Evolutionary conservation across 2,329 filamentous ascomycete genomes (phyloP).

Genomic region (Alternaria triticina): DNA sequence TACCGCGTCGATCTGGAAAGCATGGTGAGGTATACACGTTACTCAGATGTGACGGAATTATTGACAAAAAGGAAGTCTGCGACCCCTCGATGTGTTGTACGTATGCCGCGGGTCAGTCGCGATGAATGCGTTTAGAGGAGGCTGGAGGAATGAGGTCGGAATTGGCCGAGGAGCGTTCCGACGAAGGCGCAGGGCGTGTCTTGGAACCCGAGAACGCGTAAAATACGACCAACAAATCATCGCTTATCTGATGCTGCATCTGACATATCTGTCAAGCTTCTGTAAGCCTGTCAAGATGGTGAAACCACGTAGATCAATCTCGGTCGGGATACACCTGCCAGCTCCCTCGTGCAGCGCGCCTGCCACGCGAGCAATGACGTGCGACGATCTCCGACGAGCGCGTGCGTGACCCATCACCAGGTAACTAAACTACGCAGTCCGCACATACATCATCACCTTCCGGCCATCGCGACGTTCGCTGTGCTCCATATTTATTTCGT

Average conservation of each 20-base stretch:
- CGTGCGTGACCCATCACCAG: slow-evolving; percentile 11
- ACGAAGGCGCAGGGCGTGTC: background rate
- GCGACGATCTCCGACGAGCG: slow-evolving; percentile 11
- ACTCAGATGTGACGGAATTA: background rate
- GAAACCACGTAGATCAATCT: background rate
- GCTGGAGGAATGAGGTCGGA: background rate
- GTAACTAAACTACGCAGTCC: background rate
- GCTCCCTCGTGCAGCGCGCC: slow-evolving; percentile 10
- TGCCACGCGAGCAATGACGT: slow-evolving; percentile 18
- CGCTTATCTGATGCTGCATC: background rate
- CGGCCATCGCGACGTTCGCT: slow-evolving; percentile 2
- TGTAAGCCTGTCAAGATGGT: background rate
- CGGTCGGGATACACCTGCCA: background rate
- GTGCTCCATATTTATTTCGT: background rate
- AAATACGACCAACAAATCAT: background rate
- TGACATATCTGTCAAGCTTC: background rate
- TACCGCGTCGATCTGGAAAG: background rate
- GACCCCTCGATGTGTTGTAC: background rate
- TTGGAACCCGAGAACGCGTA: background rate
- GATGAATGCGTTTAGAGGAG: background rate
- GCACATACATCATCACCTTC: background rate
- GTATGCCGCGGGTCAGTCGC: background rate
- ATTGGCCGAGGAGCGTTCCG: background rate
- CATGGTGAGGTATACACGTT: background rate
- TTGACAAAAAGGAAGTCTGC: background rate